A percentile compares a stretch with the other conserved stretches of the same genome.
phyloP scores from a whole-genome alignment of 345 rosid species.

The Murraya koenigii region DNA sequence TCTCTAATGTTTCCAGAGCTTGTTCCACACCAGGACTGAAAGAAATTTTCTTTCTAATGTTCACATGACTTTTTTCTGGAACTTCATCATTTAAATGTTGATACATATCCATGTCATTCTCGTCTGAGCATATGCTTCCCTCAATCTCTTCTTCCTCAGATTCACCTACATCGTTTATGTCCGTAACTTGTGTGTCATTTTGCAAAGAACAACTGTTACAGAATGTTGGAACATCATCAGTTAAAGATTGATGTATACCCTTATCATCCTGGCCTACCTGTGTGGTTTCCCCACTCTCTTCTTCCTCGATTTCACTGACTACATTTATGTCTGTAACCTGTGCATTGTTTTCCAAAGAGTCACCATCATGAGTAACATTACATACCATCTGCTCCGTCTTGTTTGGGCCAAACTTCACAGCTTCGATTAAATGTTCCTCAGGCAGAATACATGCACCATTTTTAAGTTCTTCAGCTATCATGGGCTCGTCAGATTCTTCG shows the following conservation, averaged over 20 bases:
- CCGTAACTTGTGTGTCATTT: slow-evolving; percentile 13
- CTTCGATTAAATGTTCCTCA: slow-evolving; percentile 19
- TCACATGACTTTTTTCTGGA: slow-evolving; percentile 14
- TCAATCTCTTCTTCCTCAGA: slow-evolving; percentile 61
- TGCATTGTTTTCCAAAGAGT: slow-evolving; percentile 13
- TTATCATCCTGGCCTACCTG: slow-evolving; percentile 16
- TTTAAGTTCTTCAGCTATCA: slow-evolving; percentile 24
- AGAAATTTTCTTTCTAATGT: slow-evolving; percentile 30
- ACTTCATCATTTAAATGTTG: slow-evolving; percentile 10
- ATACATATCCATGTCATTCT: slow-evolving; percentile 8
- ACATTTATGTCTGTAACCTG: slow-evolving; percentile 25
- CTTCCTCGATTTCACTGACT: slow-evolving; percentile 67
- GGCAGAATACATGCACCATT: slow-evolving; percentile 11
- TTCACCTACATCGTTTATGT: slow-evolving; percentile 38
- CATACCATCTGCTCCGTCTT: slow-evolving; percentile 19
- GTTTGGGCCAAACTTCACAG: neutral
- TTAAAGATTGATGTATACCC: slow-evolving; percentile 9
- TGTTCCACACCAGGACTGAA: slow-evolving; percentile 65
- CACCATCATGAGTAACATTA: slow-evolving; percentile 11
- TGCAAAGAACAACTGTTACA: slow-evolving; percentile 15
- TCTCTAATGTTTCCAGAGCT: slow-evolving; percentile 75
- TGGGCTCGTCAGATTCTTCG: slow-evolving; percentile 22
- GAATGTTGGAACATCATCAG: slow-evolving; percentile 29
- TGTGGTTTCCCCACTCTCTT: slow-evolving; percentile 29
- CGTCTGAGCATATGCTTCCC: slow-evolving; percentile 18